Conservation (phyloP, 176 grass and related monocot genomes). For the Avena insularis region DNA sequence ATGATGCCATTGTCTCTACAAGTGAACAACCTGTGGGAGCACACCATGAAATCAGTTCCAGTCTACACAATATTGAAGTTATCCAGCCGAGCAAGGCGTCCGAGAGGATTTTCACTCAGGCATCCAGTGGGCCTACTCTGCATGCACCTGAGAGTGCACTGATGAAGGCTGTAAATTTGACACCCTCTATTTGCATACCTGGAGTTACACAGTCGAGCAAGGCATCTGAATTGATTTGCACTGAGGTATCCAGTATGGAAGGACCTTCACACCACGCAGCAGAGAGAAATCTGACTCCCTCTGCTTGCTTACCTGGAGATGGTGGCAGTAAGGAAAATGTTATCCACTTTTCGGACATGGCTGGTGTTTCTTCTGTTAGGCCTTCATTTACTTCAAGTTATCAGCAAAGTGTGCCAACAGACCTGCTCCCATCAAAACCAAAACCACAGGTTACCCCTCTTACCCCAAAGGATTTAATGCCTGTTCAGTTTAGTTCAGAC, state of each 20-base stretch:
- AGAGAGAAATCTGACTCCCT: slow-evolving; percentile 30
- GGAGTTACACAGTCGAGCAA: slow-evolving; percentile 19
- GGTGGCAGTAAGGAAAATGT: slow-evolving; percentile 39
- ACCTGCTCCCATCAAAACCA: slow-evolving; percentile 37
- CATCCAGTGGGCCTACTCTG: slow-evolving; percentile 32
- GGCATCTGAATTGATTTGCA: not conserved
- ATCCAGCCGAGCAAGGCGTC: slow-evolving; percentile 11
- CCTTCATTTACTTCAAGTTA: slow-evolving; percentile 34
- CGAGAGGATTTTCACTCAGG: slow-evolving; percentile 3
- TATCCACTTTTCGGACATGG: slow-evolving; percentile 30
- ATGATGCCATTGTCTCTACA: slow-evolving; percentile 17
- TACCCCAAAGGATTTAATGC: slow-evolving; percentile 68
- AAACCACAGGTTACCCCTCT: slow-evolving; percentile 46
- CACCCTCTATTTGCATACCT: slow-evolving; percentile 30
- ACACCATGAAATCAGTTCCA: slow-evolving; percentile 32
- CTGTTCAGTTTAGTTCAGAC: slow-evolving; percentile 62
- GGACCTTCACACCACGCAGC: slow-evolving; percentile 31
- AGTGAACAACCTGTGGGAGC: slow-evolving; percentile 28
- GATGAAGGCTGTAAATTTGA: slow-evolving; percentile 33
- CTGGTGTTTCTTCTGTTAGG: slow-evolving; percentile 27
- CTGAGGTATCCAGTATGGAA: slow-evolving; percentile 26
- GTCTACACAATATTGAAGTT: slow-evolving; percentile 27
- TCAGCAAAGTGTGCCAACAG: slow-evolving; percentile 38
- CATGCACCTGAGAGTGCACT: slow-evolving; percentile 14
- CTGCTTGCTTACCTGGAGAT: slow-evolving; percentile 33